Conservation (phyloP, 768 basidiomycete species). For the Russula earlei region DNA sequence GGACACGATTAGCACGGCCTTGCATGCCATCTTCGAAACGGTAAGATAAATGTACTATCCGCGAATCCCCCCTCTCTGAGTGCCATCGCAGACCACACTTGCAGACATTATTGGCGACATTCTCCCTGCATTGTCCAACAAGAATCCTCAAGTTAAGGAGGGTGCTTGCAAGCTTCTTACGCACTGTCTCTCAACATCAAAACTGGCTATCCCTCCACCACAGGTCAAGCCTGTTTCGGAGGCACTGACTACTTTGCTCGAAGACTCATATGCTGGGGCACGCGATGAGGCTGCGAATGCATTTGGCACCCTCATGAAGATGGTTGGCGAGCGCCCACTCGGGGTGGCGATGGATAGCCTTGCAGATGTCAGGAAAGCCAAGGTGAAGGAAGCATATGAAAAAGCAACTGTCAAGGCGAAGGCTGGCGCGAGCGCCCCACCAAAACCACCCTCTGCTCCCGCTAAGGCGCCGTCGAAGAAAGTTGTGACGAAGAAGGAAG, state of each 20-base stretch:
- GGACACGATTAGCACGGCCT: conserved; percentile 75
- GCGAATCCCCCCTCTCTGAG: conserved; percentile 10
- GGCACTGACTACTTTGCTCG: conserved; percentile 60
- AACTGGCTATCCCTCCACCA: conserved; percentile 54
- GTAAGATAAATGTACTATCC: conserved; percentile 39
- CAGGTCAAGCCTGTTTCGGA: conserved; percentile 83
- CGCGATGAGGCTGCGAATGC: conserved; percentile 83
- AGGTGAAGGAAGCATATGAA: conserved; percentile 90
- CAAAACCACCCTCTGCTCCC: conserved; percentile 26
- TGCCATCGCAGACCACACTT: conserved; percentile 51
- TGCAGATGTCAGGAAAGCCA: conserved; percentile 78
- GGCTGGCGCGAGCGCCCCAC: conserved; percentile 44
- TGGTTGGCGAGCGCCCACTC: conserved; percentile 88
- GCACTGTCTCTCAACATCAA: conserved; percentile 65
- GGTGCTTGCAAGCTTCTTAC: conserved; percentile 81
- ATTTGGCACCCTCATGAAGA: conserved; percentile 89
- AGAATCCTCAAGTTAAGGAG: conserved; percentile 97
- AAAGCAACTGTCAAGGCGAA: conserved; percentile 90
- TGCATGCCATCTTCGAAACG: conserved; percentile 81
- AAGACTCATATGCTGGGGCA: conserved; percentile 84
- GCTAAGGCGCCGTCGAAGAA: conserved; percentile 17
- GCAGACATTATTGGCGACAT: conserved; percentile 79
- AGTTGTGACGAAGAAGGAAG: conserved; percentile 28
- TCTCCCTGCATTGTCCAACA: conserved; percentile 64
- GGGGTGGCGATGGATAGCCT: conserved; percentile 80